These are phyloP conservation scores for Neofusicoccum cordaticola DNA, from an alignment of 2,329 filamentous ascomycete genomes.

Conservation along the genomic window DNA sequence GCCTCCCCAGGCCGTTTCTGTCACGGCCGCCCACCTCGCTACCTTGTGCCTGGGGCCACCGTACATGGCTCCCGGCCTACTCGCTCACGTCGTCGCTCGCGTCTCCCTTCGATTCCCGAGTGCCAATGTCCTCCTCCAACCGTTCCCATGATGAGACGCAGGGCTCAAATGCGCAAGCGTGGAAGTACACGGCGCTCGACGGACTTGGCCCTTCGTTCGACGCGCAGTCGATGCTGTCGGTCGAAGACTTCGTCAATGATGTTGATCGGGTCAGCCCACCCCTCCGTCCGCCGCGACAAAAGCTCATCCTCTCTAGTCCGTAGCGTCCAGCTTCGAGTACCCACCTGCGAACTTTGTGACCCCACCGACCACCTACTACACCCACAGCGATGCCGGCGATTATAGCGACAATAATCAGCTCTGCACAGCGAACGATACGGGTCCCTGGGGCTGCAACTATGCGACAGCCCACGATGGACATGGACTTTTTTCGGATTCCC, in stretches of 20 bases:
- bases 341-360: not conserved
- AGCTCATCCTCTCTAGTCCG: not conserved
- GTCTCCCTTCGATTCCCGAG: not conserved
- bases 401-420: not conserved
- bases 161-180: not conserved
- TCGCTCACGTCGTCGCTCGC: not conserved
- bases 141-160: not conserved
- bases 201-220: not conserved
- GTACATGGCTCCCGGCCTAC: not conserved
- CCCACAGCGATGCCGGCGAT: not conserved
- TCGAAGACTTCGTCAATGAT: not conserved
- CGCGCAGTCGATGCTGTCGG: not conserved
- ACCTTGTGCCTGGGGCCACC: not conserved
- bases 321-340: not conserved
- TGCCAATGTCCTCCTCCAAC: not conserved
- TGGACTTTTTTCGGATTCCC: too few species aligned
- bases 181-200: not conserved
- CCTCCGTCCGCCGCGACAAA: not conserved
- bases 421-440: not conserved
- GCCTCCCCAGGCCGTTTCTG: not conserved
- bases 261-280: not conserved
- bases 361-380: not conserved
- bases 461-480: not conserved
- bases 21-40: not conserved
- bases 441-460: not conserved